These are phyloP conservation scores for Vaccinium vitisidaea DNA, from an alignment of 148 eudicot species.

Conservation along the genomic window DNA sequence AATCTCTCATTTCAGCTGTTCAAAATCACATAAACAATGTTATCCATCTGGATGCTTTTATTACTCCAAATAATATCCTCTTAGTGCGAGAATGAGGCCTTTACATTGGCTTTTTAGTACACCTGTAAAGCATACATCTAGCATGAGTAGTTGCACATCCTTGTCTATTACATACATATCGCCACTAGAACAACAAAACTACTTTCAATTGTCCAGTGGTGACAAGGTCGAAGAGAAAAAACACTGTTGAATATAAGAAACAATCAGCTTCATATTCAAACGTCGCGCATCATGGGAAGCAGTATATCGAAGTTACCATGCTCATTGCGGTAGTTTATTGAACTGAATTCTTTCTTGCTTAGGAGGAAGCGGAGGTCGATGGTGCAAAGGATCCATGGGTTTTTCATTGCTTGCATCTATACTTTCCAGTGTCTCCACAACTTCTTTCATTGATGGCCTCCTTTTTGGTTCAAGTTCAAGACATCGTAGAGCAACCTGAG, in stretches of 20 bases:
- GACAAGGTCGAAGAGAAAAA: background rate
- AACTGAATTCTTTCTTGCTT: constrained; percentile 28
- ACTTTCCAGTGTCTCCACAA: constrained; percentile 48
- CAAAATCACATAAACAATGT: no score
- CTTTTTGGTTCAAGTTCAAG: constrained; percentile 48
- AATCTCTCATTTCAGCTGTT: no score
- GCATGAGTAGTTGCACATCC: no score
- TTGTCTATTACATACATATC: background rate
- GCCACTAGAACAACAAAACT: background rate
- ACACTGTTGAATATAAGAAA: background rate
- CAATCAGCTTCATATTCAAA: background rate
- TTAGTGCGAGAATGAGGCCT: no score
- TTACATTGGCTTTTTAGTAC: no score
- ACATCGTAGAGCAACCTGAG: constrained; percentile 68
- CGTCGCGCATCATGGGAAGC: background rate
- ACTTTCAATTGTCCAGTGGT: background rate
- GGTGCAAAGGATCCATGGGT: background rate
- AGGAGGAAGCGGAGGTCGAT: background rate
- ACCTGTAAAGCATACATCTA: no score
- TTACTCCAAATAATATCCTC: no score
- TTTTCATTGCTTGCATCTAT: constrained; percentile 42
- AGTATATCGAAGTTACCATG: constrained; percentile 12
- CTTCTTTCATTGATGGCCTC: constrained; percentile 81
- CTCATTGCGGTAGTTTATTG: constrained; percentile 23
- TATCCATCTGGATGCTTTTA: background rate